Conservation (phyloP, 2,329 filamentous ascomycete species). For the Ophiobolus disseminans region DNA sequence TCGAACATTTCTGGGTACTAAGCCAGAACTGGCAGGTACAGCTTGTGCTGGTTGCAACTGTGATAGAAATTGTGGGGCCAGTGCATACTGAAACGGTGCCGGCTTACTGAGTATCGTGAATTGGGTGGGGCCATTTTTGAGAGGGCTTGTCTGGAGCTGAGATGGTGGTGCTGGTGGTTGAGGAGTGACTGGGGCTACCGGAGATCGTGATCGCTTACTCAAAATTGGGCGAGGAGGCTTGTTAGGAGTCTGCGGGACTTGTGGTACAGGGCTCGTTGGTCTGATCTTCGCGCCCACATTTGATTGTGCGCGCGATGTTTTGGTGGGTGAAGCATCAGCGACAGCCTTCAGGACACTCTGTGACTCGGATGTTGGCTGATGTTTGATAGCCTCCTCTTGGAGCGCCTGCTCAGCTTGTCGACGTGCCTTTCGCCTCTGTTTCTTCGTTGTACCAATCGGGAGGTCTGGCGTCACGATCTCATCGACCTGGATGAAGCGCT, state of each 20-base stretch:
- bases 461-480: background rate
- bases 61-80: background rate
- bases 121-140: slow-evolving; percentile 4
- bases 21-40: slow-evolving; percentile 15
- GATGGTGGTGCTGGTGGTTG: slow-evolving; percentile 16
- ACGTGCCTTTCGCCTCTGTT: slow-evolving; percentile 35
- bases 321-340: slow-evolving; percentile 1
- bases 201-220: slow-evolving; percentile 2
- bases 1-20: slow-evolving; percentile 38
- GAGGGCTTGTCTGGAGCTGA: no score
- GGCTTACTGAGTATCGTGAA: slow-evolving; percentile 14
- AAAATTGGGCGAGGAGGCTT: slow-evolving; percentile 10
- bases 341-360: background rate
- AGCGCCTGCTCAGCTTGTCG: slow-evolving; percentile 32
- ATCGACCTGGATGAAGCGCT: background rate
- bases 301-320: slow-evolving; percentile 21
- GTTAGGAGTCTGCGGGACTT: slow-evolving; percentile 17
- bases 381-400: slow-evolving; percentile 10
- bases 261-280: slow-evolving; percentile 21
- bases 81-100: slow-evolving; percentile 10
- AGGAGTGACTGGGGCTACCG: background rate
- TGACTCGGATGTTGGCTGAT: background rate
- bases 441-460: slow-evolving; percentile 25
- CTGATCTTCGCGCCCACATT: slow-evolving; percentile 40
- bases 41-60: slow-evolving; percentile 10